Base-by-base conservation (phyloP, 1,284 basidiomycete species). In the Ganoderma leucocontextum region DNA sequence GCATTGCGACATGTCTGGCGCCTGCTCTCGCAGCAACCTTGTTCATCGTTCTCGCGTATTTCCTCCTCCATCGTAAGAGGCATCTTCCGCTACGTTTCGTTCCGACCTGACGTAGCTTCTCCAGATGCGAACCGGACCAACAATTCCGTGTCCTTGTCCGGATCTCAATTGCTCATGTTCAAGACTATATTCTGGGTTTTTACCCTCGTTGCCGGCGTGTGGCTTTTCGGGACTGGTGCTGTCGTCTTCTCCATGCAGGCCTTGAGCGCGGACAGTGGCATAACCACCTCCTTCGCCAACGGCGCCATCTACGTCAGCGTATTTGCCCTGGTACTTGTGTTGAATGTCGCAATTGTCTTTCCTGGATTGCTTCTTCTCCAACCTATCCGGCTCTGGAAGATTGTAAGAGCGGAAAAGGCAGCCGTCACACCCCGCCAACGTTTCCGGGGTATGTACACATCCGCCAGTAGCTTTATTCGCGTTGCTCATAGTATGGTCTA, bases 401-500 rank as follows among this genome's bases (percentile, higher is more conserved):
- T 91, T 41, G 68, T 88, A 35, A 81, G 83, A 39, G 83, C 84
- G 3, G 86, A 90, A 74, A 85, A 82, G 67, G 81, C 82, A 33
- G 89, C 91, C 6, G 74, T 91, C 36, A 95, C 93, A 10, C 93
- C 94, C 47, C 84, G 94, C 36, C 90, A 94, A 77, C 83, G 86
- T n/a, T 95, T 94, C 81, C 81, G 92, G 82, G 88, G 93, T 93
- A 74, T 72, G 87, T 79, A 12, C 6, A 10, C 38, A 19, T 44
- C 52, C 57, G 59, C 62, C 36, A 6, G 6, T 35, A 42, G 36
- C 15, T 53, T 2, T 36, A 4, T 9, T 62, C 39, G 25, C 22
- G 55, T 62, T 66, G 38, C 58, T 64, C 47, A 63, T 70, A 25
- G 71, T 66, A 15, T 25, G 47, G 22, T 52, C 10, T 68, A 65